Evolutionary conservation across 73 alveolate genomes (phyloP).

Genomic region (Tetrahymena thermophila): DNA sequence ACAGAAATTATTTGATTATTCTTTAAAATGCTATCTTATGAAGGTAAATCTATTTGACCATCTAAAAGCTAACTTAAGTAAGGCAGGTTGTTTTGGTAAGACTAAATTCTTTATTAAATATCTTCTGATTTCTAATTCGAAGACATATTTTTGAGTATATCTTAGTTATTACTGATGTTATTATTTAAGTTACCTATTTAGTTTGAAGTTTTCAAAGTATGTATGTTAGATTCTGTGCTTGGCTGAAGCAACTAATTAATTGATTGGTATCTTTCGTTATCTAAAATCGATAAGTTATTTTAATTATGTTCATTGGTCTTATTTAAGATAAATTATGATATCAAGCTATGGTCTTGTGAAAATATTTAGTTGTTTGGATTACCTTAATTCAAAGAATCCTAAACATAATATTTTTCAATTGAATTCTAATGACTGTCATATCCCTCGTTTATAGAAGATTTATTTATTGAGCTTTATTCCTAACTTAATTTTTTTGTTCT

Average conservation of each 20-base stretch:
- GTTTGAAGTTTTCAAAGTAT: not conserved
- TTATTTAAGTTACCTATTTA: not conserved
- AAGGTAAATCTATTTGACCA: not conserved
- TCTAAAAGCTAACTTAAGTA: not conserved
- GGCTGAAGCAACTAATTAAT: not conserved
- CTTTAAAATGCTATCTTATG: not conserved
- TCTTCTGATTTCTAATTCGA: not conserved
- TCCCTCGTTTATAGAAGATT: not conserved
- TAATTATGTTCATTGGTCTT: not conserved
- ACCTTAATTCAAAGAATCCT: not conserved
- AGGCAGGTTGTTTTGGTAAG: not conserved
- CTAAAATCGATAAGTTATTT: not conserved
- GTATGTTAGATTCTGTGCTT: not conserved
- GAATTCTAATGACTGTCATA: not conserved
- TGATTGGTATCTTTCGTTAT: not conserved
- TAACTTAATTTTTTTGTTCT: not conserved
- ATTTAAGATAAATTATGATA: not conserved
- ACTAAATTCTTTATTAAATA: not conserved
- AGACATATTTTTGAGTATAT: not conserved
- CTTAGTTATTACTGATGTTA: not conserved
- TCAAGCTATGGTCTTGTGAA: not conserved
- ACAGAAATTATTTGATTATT: not conserved
- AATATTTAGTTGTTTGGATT: not conserved
- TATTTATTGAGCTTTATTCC: not conserved
- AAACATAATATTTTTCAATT: not conserved